A percentile compares a stretch with the other conserved stretches of the same genome.
These are phyloP conservation scores for Populus tremula DNA, from an alignment of 345 rosid genomes.

Conservation along the genomic window DNA sequence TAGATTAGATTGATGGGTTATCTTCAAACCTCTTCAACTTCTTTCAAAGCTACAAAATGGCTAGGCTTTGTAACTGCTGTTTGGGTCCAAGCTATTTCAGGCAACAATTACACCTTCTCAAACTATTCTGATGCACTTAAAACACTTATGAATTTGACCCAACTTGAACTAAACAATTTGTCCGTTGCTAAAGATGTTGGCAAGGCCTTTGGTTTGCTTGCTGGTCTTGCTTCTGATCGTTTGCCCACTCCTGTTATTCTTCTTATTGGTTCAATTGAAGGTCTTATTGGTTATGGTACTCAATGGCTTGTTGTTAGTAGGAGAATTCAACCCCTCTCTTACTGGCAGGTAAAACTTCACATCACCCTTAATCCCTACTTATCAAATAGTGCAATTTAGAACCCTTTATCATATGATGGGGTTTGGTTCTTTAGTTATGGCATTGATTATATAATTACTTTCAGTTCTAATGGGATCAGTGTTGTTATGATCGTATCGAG, in stretches of 20 bases:
- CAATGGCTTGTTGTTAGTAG: conserved; percentile 90
- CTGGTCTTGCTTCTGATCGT: conserved; percentile 86
- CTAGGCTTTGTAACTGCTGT: conserved; percentile 90
- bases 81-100: conserved; percentile 89
- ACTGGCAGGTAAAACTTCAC: conserved; percentile 68
- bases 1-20: conserved; percentile 24
- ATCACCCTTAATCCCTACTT: background rate
- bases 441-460: no score
- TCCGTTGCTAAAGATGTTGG: conserved; percentile 93
- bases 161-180: conserved; percentile 70
- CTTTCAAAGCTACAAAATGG: conserved; percentile 61
- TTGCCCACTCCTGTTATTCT: conserved; percentile 61
- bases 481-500: background rate
- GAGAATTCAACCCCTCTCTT: conserved; percentile 58
- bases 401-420: background rate
- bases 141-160: conserved; percentile 78
- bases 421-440: background rate
- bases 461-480: background rate
- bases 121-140: conserved; percentile 87
- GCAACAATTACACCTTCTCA: conserved; percentile 92
- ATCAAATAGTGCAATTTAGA: background rate
- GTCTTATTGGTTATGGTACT: conserved; percentile 83
- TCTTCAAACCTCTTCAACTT: conserved; percentile 4
- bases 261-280: conserved; percentile 82
- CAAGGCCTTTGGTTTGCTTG: conserved; percentile 88